phyloP scores from a whole-genome alignment of 1,284 basidiomycete genomes.

The Porogramme epimiltina region DNA sequence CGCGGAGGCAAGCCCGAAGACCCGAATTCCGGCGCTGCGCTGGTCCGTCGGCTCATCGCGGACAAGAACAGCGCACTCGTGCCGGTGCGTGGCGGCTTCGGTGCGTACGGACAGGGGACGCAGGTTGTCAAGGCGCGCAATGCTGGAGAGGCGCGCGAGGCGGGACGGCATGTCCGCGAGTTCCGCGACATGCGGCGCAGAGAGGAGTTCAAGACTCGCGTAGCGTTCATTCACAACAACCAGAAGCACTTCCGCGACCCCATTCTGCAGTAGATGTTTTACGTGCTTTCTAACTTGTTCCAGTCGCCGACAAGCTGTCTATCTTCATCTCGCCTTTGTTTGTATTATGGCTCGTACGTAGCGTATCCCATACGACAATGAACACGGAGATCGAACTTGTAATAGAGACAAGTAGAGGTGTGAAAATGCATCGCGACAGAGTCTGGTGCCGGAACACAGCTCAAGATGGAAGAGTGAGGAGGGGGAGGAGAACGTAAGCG shows the following conservation, averaged over 20 bases:
- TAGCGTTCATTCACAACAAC: constrained; percentile 78
- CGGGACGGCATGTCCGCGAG: constrained; percentile 84
- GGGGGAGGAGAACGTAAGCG: constrained; percentile 14
- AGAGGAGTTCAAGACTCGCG: constrained; percentile 85
- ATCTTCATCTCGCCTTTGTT: constrained; percentile 6
- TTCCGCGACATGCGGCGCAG: constrained; percentile 81
- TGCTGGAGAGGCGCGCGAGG: constrained; percentile 91
- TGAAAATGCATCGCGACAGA: constrained; percentile 5
- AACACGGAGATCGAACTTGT: constrained; percentile 14
- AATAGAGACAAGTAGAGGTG: constrained; percentile 11
- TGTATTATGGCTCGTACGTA: constrained; percentile 22
- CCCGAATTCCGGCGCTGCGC: constrained; percentile 69
- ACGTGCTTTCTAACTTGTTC: neutral
- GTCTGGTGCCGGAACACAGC: neutral
- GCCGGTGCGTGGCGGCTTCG: constrained; percentile 83
- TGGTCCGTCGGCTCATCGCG: constrained; percentile 73
- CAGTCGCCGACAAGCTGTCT: too few species aligned
- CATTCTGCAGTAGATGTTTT: neutral
- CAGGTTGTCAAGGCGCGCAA: constrained; percentile 92
- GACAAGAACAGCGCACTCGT: constrained; percentile 85
- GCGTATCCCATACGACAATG: constrained; percentile 14
- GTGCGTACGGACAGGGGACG: constrained; percentile 79
- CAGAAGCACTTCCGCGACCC: constrained; percentile 85
- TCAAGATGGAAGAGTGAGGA: constrained; percentile 1
- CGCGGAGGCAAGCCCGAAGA: constrained; percentile 49